Evolutionary conservation across 2,329 filamentous ascomycete genomes (phyloP), one percentile per base, ranked within the genome.

Genomic region (Scolecobasidium constrictum): DNA sequence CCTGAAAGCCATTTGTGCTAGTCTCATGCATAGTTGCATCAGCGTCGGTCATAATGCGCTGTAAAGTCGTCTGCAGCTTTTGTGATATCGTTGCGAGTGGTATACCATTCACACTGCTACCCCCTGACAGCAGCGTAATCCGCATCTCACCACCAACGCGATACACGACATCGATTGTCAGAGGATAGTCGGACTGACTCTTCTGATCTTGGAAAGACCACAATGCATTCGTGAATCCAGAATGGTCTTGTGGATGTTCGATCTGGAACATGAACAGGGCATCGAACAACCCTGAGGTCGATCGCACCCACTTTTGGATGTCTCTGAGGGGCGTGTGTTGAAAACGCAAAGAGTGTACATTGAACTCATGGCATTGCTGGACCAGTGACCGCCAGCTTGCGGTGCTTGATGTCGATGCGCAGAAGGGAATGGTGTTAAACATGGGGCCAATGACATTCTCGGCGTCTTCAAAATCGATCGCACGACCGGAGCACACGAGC

Each of bases 341-440:
- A 50, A 81, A 90, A 0, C 78, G 70, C 16, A 92, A 66, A 9
- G 75, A 71, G 0, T 72, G 65, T 1, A 77, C 72, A 54, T 85
- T 86, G 55, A 82, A 86, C 0, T 75, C 62, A 52, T 94, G 86
- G 47, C 83, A 85, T 40, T 66, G 63, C 13, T 63, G 66, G 17
- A 86, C 66, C 1, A 86, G 58, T 0, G 73, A 68, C 1, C 62
- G 56, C 77, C 82, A 86, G 0, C 69, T 76, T 4, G 71, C 64
- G 1, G 59, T 53, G 1, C 57, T 48, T 5, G 61, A 47, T 12
- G 72, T 49, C 4, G 63, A 55, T 23, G 78, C 61, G 43, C 75
- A 70, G 55, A 83, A 86, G 0, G 88, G 86, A 1, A 95, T 66
- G 0, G 87, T 94, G 56, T 95, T 95, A 70, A 95, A 94, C 16